Evolutionary conservation across 805 yeast species (phyloP).

Genomic region (Yueomyces sinensis): DNA sequence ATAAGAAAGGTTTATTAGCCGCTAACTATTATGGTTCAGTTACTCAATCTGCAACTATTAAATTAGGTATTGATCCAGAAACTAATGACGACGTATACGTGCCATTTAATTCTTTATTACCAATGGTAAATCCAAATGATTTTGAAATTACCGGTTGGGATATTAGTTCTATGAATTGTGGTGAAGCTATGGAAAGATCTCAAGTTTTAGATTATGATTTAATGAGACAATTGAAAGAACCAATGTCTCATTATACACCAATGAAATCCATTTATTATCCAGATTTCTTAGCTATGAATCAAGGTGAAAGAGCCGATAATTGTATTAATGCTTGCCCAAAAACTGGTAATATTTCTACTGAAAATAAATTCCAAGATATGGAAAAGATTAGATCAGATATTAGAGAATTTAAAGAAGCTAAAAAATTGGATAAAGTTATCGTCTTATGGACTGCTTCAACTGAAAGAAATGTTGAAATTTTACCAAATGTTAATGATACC

Average conservation of each 20-base stretch:
- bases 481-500: conserved; percentile 76
- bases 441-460: conserved; percentile 97
- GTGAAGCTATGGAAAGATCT: conserved; percentile 72
- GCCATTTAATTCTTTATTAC: conserved; percentile 81
- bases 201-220: conserved; percentile 76
- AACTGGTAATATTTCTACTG: conserved; percentile 27
- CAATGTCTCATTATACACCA: conserved; percentile 52
- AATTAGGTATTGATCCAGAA: conserved; percentile 67
- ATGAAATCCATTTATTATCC: conserved; percentile 86
- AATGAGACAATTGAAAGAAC: conserved; percentile 58
- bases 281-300: conserved; percentile 92
- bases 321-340: conserved; percentile 34
- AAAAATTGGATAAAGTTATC: conserved; percentile 73
- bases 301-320: conserved; percentile 83
- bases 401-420: conserved; percentile 55
- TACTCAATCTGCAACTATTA: conserved; percentile 82
- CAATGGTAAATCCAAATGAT: conserved; percentile 83
- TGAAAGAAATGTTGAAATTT: conserved; percentile 74
- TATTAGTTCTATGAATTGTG: conserved; percentile 57
- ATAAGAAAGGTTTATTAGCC: conserved; percentile 45
- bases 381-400: conserved; percentile 78
- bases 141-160: conserved; percentile 93
- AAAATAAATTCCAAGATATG: conserved; percentile 79
- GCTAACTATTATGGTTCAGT: conserved; percentile 90
- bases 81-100: conserved; percentile 80